Base-by-base conservation (phyloP, 1,284 basidiomycete genomes). In the Tilletia setariae region DNA sequence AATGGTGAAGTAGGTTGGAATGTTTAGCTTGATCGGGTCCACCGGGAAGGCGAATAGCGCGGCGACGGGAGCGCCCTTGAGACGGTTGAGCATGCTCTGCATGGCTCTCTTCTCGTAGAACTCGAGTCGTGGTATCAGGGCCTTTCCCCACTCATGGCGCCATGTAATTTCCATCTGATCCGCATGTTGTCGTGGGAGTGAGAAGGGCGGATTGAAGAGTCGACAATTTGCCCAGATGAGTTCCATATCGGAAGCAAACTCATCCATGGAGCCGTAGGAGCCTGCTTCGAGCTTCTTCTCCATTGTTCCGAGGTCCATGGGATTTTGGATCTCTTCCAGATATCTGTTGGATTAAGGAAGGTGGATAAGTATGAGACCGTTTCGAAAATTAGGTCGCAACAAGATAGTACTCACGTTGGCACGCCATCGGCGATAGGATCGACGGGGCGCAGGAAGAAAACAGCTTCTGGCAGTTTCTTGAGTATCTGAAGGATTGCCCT, bases 301-400 rank as follows among this genome's bases (percentile, higher is more conserved):
- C 79, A 98, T 92, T 11, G 94, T 96, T 11, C 88, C 89, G 67
- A 98, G 89, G 84, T 98, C 94, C 93, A 98, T 98, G 6, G 96
- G 96, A 72, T 72, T 59, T 73, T 88, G 86, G 81, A 99, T 97
- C 84, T 98, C 96, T 11, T 96, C 89, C 69, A 91, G 89, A 82
- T 98, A 98, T 19, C 92, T 94, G 74, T 30, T 73, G 42, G 40
- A n/a, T 30, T 46, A 40, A 61, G 49, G 68, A 40, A 46, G 21
- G 63, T 63, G 72, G 66, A 47, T 64, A 7, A 66, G 35, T 21
- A 11, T n/a, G 59, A 62, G 53, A 43, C 19, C 44, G 16, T 3
- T 6, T 30, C 15, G 2, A 43, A 11, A 16, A 32, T 4, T 35
- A 19, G 42, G 63, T n/a, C n/a, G n/a, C n/a, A n/a, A n/a, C n/a